These are phyloP conservation scores for Hebeloma cylindrosporum DNA, from an alignment of 768 basidiomycete species.

Conservation along the genomic window DNA sequence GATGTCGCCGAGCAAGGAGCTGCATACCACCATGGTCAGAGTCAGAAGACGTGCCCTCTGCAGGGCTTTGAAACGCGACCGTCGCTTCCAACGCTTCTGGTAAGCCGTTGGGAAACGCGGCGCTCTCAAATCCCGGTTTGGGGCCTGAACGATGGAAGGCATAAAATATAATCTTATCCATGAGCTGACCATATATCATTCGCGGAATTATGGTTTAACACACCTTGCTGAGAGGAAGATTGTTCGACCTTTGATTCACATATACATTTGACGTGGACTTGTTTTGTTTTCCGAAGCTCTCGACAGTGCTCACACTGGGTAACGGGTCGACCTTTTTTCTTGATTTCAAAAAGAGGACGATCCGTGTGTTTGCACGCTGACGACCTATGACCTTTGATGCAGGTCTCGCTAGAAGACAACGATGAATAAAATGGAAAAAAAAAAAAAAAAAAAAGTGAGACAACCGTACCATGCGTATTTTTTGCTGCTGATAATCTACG, in stretches of 20 bases:
- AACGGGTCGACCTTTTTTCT: conserved; percentile 89
- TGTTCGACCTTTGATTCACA: conserved; percentile 71
- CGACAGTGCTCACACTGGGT: conserved; percentile 91
- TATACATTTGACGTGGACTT: conserved; percentile 83
- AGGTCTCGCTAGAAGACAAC: conserved; percentile 68
- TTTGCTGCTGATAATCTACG: conserved; percentile 69
- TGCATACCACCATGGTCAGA: conserved; percentile 69
- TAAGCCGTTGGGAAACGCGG: conserved; percentile 81
- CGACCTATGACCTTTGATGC: conserved; percentile 93
- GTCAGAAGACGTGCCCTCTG: conserved; percentile 54
- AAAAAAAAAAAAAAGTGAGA: conserved; percentile 11
- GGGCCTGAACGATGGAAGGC: conserved; percentile 39
- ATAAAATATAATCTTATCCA: conserved; percentile 41
- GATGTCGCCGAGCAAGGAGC: conserved; percentile 43
- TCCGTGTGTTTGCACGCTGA: conserved; percentile 87
- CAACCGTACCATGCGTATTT: conserved; percentile 77
- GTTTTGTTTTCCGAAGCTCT: conserved; percentile 80
- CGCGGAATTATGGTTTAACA: conserved; percentile 30
- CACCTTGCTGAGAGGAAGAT: conserved; percentile 60
- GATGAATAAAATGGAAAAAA: conserved; percentile 9
- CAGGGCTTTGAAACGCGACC: conserved; percentile 44
- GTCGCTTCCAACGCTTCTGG: conserved; percentile 68
- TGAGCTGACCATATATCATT: conserved; percentile 35
- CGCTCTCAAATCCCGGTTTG: conserved; percentile 58
- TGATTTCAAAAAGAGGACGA: conserved; percentile 86